Percentiles rank a stretch among this genome's conserved stretches.
Conservation (phyloP, 2,329 filamentous ascomycete genomes). For the Penicillium griseofulvum region DNA sequence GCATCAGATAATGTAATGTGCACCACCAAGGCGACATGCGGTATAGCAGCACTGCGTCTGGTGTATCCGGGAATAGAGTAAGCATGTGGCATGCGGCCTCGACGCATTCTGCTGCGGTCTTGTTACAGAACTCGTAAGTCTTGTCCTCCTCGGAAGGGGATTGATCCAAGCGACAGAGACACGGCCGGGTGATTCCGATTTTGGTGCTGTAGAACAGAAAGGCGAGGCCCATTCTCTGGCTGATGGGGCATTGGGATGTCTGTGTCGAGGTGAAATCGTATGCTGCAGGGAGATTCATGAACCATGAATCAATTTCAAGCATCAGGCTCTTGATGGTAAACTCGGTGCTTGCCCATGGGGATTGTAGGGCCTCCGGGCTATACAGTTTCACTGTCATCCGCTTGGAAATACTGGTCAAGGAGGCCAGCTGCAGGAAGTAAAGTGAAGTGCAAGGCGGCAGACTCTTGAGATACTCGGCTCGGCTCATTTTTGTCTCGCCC, state of each 20-base stretch:
- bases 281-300: slow-evolving; percentile 37
- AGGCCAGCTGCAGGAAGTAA: slow-evolving; percentile 42
- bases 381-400: slow-evolving; percentile 40
- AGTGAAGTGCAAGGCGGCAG: slow-evolving; percentile 39
- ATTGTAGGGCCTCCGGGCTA: slow-evolving; percentile 35
- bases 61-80: slow-evolving; percentile 40
- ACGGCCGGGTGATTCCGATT: slow-evolving; percentile 44
- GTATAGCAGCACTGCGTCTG: slow-evolving; percentile 38
- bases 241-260: slow-evolving; percentile 33
- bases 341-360: slow-evolving; percentile 40
- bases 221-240: slow-evolving; percentile 40
- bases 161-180: slow-evolving; percentile 41
- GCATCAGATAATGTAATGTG: slow-evolving; percentile 46
- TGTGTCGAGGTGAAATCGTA: slow-evolving; percentile 43
- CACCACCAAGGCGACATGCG: slow-evolving; percentile 46
- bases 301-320: slow-evolving; percentile 41
- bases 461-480: slow-evolving; percentile 37
- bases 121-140: slow-evolving; percentile 38
- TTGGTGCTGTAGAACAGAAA: slow-evolving; percentile 46
- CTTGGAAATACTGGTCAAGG: slow-evolving; percentile 39
- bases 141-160: slow-evolving; percentile 32
- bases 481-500: slow-evolving; percentile 21
- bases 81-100: slow-evolving; percentile 44
- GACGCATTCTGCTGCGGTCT: slow-evolving; percentile 42
- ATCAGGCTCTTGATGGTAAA: slow-evolving; percentile 39